These are phyloP conservation scores for Capronia epimyces DNA, from an alignment of 2,329 filamentous ascomycete genomes.

Conservation along the genomic window DNA sequence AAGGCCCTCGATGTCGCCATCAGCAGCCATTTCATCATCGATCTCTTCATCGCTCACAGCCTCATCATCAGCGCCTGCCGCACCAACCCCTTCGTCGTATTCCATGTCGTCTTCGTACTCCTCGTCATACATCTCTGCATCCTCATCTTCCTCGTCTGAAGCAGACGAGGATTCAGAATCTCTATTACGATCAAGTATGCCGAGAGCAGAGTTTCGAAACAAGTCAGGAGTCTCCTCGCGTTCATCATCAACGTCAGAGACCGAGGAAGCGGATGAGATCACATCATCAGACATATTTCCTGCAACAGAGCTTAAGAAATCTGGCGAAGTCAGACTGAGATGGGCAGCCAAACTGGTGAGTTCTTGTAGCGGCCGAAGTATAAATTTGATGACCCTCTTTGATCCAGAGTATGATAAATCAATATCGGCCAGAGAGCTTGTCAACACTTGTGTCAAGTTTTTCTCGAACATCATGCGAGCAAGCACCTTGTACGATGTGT, in stretches of 20 bases:
- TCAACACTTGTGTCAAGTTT: conserved; percentile 83
- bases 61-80: conserved; percentile 70
- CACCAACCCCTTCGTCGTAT: conserved; percentile 69
- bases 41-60: conserved; percentile 76
- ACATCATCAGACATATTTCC: conserved; percentile 77
- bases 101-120: conserved; percentile 88
- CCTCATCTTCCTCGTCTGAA: conserved; percentile 62
- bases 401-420: conserved; percentile 91
- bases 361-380: conserved; percentile 79
- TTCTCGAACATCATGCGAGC: conserved; percentile 98
- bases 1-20: conserved; percentile 57
- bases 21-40: conserved; percentile 75
- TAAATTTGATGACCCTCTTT: conserved; percentile 93
- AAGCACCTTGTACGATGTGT: conserved; percentile 70
- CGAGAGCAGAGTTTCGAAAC: conserved; percentile 91
- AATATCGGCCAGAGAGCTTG: conserved; percentile 87
- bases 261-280: conserved; percentile 76
- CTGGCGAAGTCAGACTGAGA: conserved; percentile 66
- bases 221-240: conserved; percentile 94
- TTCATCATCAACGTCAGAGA: conserved; percentile 80
- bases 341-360: conserved; percentile 82
- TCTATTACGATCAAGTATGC: conserved; percentile 81
- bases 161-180: conserved; percentile 73
- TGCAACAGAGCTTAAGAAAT: conserved; percentile 58
- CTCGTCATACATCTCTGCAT: conserved; percentile 82